phyloP scores from a whole-genome alignment of 306 rosid species.

The Spatholobus suberectus region DNA sequence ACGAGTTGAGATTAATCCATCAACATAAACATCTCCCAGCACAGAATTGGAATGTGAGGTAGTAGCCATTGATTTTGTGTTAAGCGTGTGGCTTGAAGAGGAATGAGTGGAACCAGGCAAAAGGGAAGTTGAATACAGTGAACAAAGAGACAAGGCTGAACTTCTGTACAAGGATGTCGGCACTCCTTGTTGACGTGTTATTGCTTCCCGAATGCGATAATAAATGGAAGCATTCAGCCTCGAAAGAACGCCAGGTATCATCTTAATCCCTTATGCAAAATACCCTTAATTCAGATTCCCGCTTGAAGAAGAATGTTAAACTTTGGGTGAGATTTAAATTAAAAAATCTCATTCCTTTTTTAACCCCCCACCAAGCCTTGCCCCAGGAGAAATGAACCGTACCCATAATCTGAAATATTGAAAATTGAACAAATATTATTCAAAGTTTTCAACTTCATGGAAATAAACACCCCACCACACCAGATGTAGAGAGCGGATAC shows the following conservation, averaged over 20 bases:
- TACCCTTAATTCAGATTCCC: neutral
- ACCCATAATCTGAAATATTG: slow-evolving; percentile 51
- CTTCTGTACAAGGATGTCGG: slow-evolving; percentile 46
- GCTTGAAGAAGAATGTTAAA: slow-evolving; percentile 24
- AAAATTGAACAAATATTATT: slow-evolving; percentile 21
- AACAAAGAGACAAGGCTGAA: slow-evolving; percentile 42
- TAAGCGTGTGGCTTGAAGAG: slow-evolving; percentile 26
- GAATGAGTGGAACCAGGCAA: slow-evolving; percentile 15
- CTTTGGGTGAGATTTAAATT: slow-evolving; percentile 27
- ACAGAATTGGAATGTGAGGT: slow-evolving; percentile 65
- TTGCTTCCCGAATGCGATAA: slow-evolving; percentile 49
- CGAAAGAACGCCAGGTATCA: slow-evolving; percentile 63
- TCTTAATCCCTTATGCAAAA: slow-evolving; percentile 54
- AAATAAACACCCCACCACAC: neutral
- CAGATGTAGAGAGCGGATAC: neutral
- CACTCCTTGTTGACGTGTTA: slow-evolving; percentile 44
- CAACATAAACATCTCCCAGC: slow-evolving; percentile 67
- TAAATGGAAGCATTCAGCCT: slow-evolving; percentile 61
- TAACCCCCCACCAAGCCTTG: no score
- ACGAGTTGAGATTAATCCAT: slow-evolving; percentile 56
- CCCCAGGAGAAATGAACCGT: slow-evolving; percentile 12
- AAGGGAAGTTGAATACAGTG: no score
- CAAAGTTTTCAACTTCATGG: slow-evolving; percentile 14
- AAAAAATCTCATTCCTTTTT: slow-evolving; percentile 53
- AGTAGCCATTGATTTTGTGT: slow-evolving; percentile 66